phyloP scores from a whole-genome alignment of 2,329 filamentous ascomycete species.

The Trichoderma pleuroti region DNA sequence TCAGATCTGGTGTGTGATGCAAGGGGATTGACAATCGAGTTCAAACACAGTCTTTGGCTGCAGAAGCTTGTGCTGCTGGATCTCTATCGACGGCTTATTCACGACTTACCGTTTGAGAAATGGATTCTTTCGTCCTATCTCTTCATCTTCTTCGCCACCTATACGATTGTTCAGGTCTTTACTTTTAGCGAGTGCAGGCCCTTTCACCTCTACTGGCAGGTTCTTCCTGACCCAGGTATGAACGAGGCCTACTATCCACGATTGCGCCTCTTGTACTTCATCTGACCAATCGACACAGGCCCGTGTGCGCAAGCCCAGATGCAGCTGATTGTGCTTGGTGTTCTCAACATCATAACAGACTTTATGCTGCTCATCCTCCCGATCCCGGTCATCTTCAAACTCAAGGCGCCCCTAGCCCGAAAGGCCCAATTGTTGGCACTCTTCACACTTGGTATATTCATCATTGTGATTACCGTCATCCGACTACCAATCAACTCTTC shows the following conservation, averaged over 20 bases:
- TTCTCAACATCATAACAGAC: constrained; percentile 35
- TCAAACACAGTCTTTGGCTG: constrained; percentile 27
- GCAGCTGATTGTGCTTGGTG: constrained; percentile 33
- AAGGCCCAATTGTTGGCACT: constrained; percentile 34
- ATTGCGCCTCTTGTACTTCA: too few relatives aligned
- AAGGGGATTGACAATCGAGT: not conserved
- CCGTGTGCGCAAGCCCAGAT: constrained; percentile 30
- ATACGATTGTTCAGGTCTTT: constrained; percentile 31
- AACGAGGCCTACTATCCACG: not conserved
- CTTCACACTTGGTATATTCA: constrained; percentile 38
- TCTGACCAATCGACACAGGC: constrained; percentile 19
- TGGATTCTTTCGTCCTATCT: constrained; percentile 28
- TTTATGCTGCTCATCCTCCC: constrained; percentile 29
- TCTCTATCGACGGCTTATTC: constrained; percentile 26
- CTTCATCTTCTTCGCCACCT: constrained; percentile 30
- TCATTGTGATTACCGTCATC: constrained; percentile 39
- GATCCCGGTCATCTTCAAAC: constrained; percentile 27
- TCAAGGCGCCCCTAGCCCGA: constrained; percentile 29
- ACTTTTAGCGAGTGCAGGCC: constrained; percentile 41
- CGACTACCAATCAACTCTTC: constrained; percentile 37
- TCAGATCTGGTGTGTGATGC: not conserved
- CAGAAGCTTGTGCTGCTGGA: constrained; percentile 31
- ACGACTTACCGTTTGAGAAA: constrained; percentile 26
- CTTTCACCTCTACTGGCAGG: constrained; percentile 55
- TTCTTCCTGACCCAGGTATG: constrained; percentile 41